Base-by-base conservation (phyloP, 108 stramenopile species). In the Nitzschia palea region DNA sequence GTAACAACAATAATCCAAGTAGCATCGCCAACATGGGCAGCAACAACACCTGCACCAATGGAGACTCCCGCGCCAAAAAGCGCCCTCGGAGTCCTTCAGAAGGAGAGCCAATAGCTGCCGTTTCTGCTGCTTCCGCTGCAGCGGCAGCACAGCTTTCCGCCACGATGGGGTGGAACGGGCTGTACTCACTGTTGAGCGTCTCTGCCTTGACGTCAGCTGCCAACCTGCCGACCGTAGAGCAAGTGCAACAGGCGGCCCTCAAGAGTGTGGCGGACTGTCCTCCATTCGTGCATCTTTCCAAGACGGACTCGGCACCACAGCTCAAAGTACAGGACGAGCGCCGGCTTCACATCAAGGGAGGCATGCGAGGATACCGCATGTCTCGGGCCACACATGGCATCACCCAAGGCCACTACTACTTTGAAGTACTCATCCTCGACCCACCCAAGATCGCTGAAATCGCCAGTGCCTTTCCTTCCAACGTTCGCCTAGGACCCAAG, bases 321-420 rank as follows among this genome's bases (percentile, higher is more conserved):
- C 65, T 94, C 22, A 80, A 76, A 60, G 67, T 90, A 34, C 55
- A 70, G 28, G 74, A 87, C 10, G 71, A 71, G 18, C 67, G 37
- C 62, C 76, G 70, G 10, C 31, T 91, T 31, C 66, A 72, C 10
- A 65, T 86, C 62, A 84, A 79, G 50, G 87, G 80, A 31, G 80
- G 75, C 2, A 79, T 80, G 73, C 62, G 85, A 35, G 93, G 93
- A 34, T 95, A 97, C 77, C 93, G 96, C 29, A 97, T 94, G 93
- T 66, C 83, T 20, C 76, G 93, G 22, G 94, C 89, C 15, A 79
- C 80, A 4, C 88, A 93, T 66, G 89, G 90, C 8, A 86, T 85
- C 1, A 55, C 57, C 18, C 32, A 30, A 31, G 89, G 89, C 30
- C 65, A 76, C 28, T 90, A 87, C 44, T 90, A 90, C 64, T 83